Evolutionary conservation across 2,329 filamentous ascomycete species (phyloP).

Genomic region (Leptographium wingfieldii): DNA sequence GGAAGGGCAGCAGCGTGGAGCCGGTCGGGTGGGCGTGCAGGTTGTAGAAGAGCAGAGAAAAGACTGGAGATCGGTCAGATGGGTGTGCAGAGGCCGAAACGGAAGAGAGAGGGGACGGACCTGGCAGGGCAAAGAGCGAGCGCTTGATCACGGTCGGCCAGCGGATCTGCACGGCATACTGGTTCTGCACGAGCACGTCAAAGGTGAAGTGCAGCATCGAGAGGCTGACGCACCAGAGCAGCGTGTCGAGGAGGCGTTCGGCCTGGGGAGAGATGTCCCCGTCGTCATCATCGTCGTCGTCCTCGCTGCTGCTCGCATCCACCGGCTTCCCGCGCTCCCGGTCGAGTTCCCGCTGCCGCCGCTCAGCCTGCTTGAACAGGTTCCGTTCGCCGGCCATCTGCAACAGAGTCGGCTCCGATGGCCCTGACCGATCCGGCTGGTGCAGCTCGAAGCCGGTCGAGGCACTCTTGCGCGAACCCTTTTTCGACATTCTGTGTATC

Average conservation of each 20-base stretch:
- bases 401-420: slow-evolving; percentile 54
- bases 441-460: slow-evolving; percentile 42
- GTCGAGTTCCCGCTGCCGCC: slow-evolving; percentile 24
- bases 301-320: slow-evolving; percentile 14
- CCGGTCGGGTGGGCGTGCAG: slow-evolving; percentile 41
- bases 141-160: slow-evolving; percentile 44
- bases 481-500: slow-evolving; percentile 1
- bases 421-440: slow-evolving; percentile 56
- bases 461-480: slow-evolving; percentile 24
- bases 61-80: slow-evolving; percentile 27
- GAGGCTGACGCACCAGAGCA: slow-evolving; percentile 49
- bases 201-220: slow-evolving; percentile 65
- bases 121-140: slow-evolving; percentile 34
- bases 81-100: background rate
- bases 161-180: slow-evolving; percentile 56
- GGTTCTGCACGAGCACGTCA: slow-evolving; percentile 66
- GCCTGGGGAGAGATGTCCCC: slow-evolving; percentile 27
- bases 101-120: slow-evolving; percentile 24
- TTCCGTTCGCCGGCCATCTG: slow-evolving; percentile 55
- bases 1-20: slow-evolving; percentile 33
- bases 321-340: slow-evolving; percentile 13
- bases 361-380: slow-evolving; percentile 39
- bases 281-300: slow-evolving; percentile 12
- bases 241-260: slow-evolving; percentile 41
- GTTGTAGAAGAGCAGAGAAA: slow-evolving; percentile 41